Base-by-base conservation (phyloP, 2,329 filamentous ascomycete genomes). In the Nemania abortiva region DNA sequence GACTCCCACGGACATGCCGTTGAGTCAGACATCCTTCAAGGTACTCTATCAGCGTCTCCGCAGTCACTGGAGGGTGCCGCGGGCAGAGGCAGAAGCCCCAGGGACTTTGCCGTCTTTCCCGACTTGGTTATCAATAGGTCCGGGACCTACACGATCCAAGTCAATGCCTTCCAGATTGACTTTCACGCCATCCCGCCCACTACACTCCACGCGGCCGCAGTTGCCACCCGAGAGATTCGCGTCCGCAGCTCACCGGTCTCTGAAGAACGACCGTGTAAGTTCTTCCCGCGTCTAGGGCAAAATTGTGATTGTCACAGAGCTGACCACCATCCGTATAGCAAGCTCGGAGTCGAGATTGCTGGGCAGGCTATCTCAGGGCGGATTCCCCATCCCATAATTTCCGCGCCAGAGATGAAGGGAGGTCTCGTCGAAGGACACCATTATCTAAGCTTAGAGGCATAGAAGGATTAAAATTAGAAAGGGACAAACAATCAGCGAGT, bases 111-210 rank as follows among this genome's bases (percentile, higher is more conserved):
- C 1, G 73, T 69, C 24, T 77, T 77, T 34, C 70, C 74, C 6
- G 71, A 77, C 37, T 72, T 77, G 0, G 45, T 49, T 24, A 60
- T 76, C 34, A 66, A 60, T 47, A 71, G 67, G 27, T 64, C 71
- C 5, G 75, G 75, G n/a, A 70, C 59, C 1, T 77, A 74, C 31
- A 62, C 62, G 3, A 60, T 77, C 9, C 73, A 66, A 9, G 66
- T 76, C 42, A 75, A 68, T 39, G 74, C 70, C 22, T 66, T 72
- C 34, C 62, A 63, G 3, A 75, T 77, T 65, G 73, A 77, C 66
- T 76, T 74, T 29, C 53, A 47, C 5, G 70, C 70, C 2, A 71
- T 34, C 58, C 59, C 50, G 68, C 72, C 18, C 62, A 63, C 39
- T 61, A 70, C 22, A 62, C 64, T 6, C 53, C 70, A n/a, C 24